A percentile compares a stretch with the other conserved stretches of the same genome.
Conservation (phyloP, 495 filamentous ascomycete genomes). For the Glarea lozoyensis region DNA sequence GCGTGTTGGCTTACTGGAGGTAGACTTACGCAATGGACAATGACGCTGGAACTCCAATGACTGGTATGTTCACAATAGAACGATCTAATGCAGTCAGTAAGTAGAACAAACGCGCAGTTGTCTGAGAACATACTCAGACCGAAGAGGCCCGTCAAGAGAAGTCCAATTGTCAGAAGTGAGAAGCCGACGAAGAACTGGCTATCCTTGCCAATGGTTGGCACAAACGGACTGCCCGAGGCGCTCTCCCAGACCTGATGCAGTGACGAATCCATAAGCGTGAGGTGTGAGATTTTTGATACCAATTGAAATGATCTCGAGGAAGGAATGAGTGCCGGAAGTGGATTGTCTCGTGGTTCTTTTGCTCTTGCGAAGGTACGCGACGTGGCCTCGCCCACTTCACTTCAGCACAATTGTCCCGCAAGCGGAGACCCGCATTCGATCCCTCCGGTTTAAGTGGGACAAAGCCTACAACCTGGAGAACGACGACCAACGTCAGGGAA, state of each 20-base stretch:
- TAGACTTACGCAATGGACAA: slow-evolving; percentile 74
- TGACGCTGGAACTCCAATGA: slow-evolving; percentile 83
- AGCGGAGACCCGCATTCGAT: no score
- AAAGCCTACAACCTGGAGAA: no score
- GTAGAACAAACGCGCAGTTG: neutral
- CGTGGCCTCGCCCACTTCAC: no score
- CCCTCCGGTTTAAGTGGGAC: no score
- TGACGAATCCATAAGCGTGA: slow-evolving; percentile 54
- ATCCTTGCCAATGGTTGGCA: slow-evolving; percentile 71
- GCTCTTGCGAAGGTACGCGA: neutral
- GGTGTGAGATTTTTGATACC: neutral
- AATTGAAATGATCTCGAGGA: neutral
- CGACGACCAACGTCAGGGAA: no score
- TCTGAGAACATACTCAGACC: slow-evolving; percentile 62
- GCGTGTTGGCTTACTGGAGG: neutral
- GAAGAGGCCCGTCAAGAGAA: slow-evolving; percentile 60
- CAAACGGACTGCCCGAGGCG: slow-evolving; percentile 73
- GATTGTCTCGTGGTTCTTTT: neutral
- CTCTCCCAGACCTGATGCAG: slow-evolving; percentile 84
- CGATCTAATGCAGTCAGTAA: slow-evolving; percentile 53
- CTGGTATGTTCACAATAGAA: slow-evolving; percentile 63
- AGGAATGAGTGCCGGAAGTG: neutral
- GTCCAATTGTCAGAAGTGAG: slow-evolving; percentile 60
- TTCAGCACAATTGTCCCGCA: no score
- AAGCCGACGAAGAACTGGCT: slow-evolving; percentile 80